Evolutionary conservation across 495 filamentous ascomycete genomes (phyloP), one percentile per base, ranked within the genome.

Genomic region (Chaetomium tenue): DNA sequence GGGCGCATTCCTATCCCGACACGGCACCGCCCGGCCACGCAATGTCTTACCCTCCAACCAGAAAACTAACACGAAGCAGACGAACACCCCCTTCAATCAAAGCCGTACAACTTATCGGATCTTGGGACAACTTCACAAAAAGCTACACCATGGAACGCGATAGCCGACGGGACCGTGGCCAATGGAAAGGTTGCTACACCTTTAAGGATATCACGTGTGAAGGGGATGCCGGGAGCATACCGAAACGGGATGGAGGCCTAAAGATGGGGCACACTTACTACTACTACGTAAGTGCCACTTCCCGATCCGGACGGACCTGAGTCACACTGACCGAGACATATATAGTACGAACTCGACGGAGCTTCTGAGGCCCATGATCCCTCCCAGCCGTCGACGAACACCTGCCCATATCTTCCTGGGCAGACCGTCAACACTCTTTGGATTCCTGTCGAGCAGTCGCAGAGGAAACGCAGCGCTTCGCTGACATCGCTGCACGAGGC

Each of bases 211-310:
- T 94, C 67, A 85, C 90, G 63, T 90, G 87, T 65, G 92, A 96
- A 72, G 91, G 91, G 23, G 83, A 89, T 60, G 71, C 79, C 16
- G 75, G 80, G 50, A 76, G 78, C 51, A 76, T 75, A 15, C 75
- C 81, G 48, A 86, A 86, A 70, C 85, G 92, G 60, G 82, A 83
- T 39, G 92, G 92, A 33, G 92, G 88, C 25, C 81, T 97, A 61
- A 94, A 89, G 75, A 94, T 94, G 90, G 92, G 92, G 30, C 86
- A 87, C n/a, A 92, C 86, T 11, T 96, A 96, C 76, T 96, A 92
- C 84, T 97, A 95, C 79, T 96, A 92, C 77, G 91, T 94, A 76
- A 77, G 91, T 77, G 12, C 39, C 56, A 4, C 61, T 53, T 16
- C 39, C 16, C 52, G 3, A 13, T 18, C 18, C n/a, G 3, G 33